phyloP scores from a whole-genome alignment of 2,329 filamentous ascomycete genomes.

The Fusarium armeniacum region DNA sequence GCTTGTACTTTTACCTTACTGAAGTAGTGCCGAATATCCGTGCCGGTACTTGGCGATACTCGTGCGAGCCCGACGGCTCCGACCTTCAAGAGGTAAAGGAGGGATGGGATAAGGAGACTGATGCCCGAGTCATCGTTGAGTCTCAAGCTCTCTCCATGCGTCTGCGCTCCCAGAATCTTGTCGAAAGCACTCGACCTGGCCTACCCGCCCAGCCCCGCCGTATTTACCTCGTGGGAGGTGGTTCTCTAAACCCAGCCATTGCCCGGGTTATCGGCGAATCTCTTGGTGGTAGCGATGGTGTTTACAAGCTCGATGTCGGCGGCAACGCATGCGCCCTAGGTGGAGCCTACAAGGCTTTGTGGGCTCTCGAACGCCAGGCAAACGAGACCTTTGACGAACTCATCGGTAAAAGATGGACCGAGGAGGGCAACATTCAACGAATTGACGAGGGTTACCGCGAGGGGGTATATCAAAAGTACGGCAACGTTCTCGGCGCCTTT shows the following conservation, averaged over 20 bases:
- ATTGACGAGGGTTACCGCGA: conserved; percentile 85
- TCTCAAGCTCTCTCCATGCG: conserved; percentile 94
- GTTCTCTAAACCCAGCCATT: conserved; percentile 90
- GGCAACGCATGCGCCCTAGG: conserved; percentile 95
- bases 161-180: conserved; percentile 83
- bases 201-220: conserved; percentile 88
- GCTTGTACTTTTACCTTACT: conserved; percentile 93
- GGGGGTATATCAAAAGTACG: conserved; percentile 83
- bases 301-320: conserved; percentile 93
- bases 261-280: conserved; percentile 88
- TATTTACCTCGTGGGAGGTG: conserved; percentile 95
- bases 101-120: conserved; percentile 69
- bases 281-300: conserved; percentile 87
- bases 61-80: conserved; percentile 68
- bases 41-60: conserved; percentile 89
- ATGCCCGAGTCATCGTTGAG: conserved; percentile 90
- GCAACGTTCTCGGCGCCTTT: conserved; percentile 81
- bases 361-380: conserved; percentile 80
- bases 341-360: conserved; percentile 95
- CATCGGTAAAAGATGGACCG: conserved; percentile 86
- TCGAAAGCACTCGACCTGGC: conserved; percentile 65
- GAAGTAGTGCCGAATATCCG: conserved; percentile 95
- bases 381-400: conserved; percentile 89
- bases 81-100: conserved; percentile 57
- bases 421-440: conserved; percentile 84